Evolutionary conservation across 2,329 filamentous ascomycete genomes (phyloP), one percentile per base, ranked within the genome.

Genomic region (Trichoderma atrobrunneum): DNA sequence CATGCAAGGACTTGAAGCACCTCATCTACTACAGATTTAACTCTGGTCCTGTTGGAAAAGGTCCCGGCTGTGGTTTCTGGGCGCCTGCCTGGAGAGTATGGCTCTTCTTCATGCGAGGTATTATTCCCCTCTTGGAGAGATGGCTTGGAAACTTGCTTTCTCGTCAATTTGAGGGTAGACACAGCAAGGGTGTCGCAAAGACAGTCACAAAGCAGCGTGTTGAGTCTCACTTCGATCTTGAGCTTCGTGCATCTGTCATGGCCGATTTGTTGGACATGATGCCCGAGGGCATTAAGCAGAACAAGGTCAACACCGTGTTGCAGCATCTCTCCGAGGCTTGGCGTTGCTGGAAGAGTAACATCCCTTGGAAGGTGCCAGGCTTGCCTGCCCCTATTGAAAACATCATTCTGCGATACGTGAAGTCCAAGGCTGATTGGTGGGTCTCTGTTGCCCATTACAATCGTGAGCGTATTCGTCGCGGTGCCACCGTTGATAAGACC

Each of bases 271-370:
- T 98, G 93, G 96, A 99, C 79, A 99, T 99, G 97, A 99, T 99
- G 96, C 96, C 96, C 0, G 97, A 99, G 81, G 96, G 96, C 76
- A 98, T 99, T 85, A 98, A 98, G 82, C 96, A 99, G 81, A 99
- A 96, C 85, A 99, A 99, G 84, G 94, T 99, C 82, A 97, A 99
- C 82, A 97, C 95, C 1, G 95, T 99, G 59, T 85, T 99, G 69
- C 96, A 98, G 79, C 97, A 99, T 87, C 84, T 99, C 56, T 98
- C 95, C 0, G 96, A 99, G 84, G 96, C 96, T 16, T 99, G 96
- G 96, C 90, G 96, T 84, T 99, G 96, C 85, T 99, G 96, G 96
- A 99, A 99, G 91, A 98, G 95, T 84, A 99, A 99, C 79, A 99
- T 99, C 76, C 96, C 96, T 0, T 99, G 96, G 96, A 99, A 99